A percentile compares a stretch with the other conserved stretches of the same genome.
phyloP scores from a whole-genome alignment of 768 basidiomycete genomes.

The Hericium erinaceus region DNA sequence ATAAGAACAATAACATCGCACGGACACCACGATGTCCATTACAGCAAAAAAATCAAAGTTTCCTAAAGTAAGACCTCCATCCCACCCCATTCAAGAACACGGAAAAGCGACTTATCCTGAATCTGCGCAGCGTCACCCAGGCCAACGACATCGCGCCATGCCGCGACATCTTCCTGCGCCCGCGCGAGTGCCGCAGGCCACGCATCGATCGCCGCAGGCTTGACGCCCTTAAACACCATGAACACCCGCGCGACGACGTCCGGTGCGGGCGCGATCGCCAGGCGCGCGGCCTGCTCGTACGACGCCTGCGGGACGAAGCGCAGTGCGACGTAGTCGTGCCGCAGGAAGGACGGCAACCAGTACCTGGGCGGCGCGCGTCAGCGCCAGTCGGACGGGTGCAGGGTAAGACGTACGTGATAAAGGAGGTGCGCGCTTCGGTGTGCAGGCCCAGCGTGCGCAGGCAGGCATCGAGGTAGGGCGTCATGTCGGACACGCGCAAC shows the following conservation, averaged over 20 bases:
- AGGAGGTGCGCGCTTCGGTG: constrained; percentile 34
- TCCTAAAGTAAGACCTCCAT: too few relatives aligned
- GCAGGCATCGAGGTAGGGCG: constrained; percentile 29
- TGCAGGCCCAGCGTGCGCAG: constrained; percentile 27
- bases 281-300: too few relatives aligned
- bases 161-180: constrained; percentile 16
- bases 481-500: constrained; percentile 20
- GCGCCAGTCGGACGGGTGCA: constrained; percentile 8
- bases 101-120: constrained; percentile 22
- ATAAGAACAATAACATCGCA: too few relatives aligned
- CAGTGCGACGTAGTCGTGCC: too few relatives aligned
- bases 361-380: constrained; percentile 12
- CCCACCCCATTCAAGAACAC: constrained; percentile 39
- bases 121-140: constrained; percentile 18
- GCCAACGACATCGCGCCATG: constrained; percentile 29
- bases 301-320: too few relatives aligned
- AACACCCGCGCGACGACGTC: too few relatives aligned
- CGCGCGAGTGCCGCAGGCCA: constrained; percentile 7
- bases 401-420: constrained; percentile 31
- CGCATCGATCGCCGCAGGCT: too few relatives aligned
- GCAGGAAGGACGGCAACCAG: constrained; percentile 24
- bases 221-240: too few relatives aligned
- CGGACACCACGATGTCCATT: too few relatives aligned
- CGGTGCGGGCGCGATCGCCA: too few relatives aligned
- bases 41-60: too few relatives aligned